Evolutionary conservation across 345 rosid species (phyloP).

Genomic region (Rhodomyrtus tomentosa): DNA sequence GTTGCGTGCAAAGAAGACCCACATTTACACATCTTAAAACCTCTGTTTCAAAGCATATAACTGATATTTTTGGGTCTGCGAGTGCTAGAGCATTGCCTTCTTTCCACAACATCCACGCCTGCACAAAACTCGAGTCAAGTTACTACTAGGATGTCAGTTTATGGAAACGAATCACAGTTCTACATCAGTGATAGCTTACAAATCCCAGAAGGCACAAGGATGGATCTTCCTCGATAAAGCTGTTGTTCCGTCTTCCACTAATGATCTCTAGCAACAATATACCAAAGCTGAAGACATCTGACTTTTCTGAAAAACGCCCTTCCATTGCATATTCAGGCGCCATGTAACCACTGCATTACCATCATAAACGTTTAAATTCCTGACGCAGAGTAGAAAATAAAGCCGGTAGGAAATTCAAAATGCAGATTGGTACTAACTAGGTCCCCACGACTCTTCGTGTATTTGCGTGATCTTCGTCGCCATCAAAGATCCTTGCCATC

Average conservation of each 20-base stretch:
- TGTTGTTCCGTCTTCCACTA: slow-evolving; percentile 24
- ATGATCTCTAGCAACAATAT: slow-evolving; percentile 31
- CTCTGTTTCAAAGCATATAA: not conserved
- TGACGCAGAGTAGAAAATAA: not conserved
- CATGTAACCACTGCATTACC: slow-evolving; percentile 30
- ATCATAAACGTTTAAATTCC: not conserved
- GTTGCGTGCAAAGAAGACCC: not conserved
- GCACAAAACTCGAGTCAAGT: not conserved
- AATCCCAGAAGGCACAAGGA: slow-evolving; percentile 18
- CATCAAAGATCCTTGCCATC: slow-evolving; percentile 25
- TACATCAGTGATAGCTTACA: slow-evolving; percentile 10
- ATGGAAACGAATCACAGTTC: not conserved
- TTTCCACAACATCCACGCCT: slow-evolving; percentile 10
- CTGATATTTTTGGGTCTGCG: not conserved
- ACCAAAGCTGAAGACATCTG: slow-evolving; percentile 29
- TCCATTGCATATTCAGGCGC: too few species aligned
- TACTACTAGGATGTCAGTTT: not conserved
- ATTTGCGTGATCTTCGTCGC: slow-evolving; percentile 22
- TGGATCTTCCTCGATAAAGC: slow-evolving; percentile 9
- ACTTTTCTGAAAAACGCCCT: slow-evolving; percentile 4
- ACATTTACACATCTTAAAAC: not conserved
- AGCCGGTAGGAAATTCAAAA: not conserved
- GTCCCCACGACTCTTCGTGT: slow-evolving; percentile 35
- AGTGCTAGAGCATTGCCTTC: not conserved
- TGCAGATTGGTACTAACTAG: slow-evolving; percentile 13